These are phyloP conservation scores for Paracorniculantispora psalliotae DNA, from an alignment of 2,329 filamentous ascomycete genomes.

Conservation along the genomic window DNA sequence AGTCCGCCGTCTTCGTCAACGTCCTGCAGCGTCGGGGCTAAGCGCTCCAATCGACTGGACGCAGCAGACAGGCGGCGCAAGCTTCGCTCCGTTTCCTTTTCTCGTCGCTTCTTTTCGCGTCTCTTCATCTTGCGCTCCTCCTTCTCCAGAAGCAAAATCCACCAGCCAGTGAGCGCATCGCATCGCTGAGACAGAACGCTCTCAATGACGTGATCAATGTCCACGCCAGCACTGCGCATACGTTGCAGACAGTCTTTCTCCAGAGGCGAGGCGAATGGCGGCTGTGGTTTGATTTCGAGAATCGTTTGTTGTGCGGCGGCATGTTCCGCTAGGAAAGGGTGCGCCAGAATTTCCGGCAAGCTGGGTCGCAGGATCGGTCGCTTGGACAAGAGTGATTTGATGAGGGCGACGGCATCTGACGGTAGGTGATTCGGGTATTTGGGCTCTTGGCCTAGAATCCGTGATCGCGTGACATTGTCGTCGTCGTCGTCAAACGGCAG, in stretches of 20 bases:
- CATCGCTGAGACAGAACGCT: constrained; percentile 87
- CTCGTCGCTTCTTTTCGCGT: constrained; percentile 75
- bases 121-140: constrained; percentile 81
- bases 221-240: constrained; percentile 89
- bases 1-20: constrained; percentile 70
- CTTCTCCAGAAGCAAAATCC: constrained; percentile 90
- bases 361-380: constrained; percentile 77
- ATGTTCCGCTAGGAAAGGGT: constrained; percentile 83
- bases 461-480: constrained; percentile 77
- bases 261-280: constrained; percentile 77
- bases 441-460: constrained; percentile 81
- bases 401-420: constrained; percentile 68
- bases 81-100: constrained; percentile 77
- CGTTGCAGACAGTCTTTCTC: constrained; percentile 89
- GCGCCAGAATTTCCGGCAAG: constrained; percentile 77
- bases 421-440: constrained; percentile 78
- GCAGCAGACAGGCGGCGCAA: constrained; percentile 81
- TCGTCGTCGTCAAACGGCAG: constrained; percentile 96
- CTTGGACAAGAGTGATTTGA: constrained; percentile 82
- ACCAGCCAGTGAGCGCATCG: constrained; percentile 90
- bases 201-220: constrained; percentile 91
- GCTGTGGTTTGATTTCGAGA: constrained; percentile 71
- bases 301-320: constrained; percentile 86
- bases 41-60: constrained; percentile 77
- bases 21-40: constrained; percentile 71